Base-by-base conservation (phyloP, 495 filamentous ascomycete species). In the Daldinia bambusicola region DNA sequence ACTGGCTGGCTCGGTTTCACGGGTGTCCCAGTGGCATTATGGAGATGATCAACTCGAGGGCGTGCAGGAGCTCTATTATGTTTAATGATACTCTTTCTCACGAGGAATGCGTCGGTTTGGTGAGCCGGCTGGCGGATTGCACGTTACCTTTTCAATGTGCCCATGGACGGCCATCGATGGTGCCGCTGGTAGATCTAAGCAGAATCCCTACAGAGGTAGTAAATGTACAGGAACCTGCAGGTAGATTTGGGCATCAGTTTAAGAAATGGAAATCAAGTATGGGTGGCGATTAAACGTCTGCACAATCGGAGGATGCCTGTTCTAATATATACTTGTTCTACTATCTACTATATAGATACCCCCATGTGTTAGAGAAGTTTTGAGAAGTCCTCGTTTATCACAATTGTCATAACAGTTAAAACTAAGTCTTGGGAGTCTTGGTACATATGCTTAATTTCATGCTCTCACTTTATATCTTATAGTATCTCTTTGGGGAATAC, bases 31-130 rank as follows among this genome's bases (percentile, higher is more conserved):
- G 87, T 57, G 90, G 90, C 0, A 89, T 98, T n/a, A 57, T 96
- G 41, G 94, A 98, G 57, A 81, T 98, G 80, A 82, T 98, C 26
- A 95, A 97, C 71, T 97, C 93, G 5, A 88, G 94, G 41, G 92
- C 95, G 8, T 99, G 95, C 78, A 84, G 95, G 38, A 94, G 87
- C 43, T 93, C 95, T 6, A 92, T 98, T 78, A 99, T 99, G 95
- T 99, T 99, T 81, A 98, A 98, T 71, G 95, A 99, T 73, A 78
- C 77, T 9, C 76, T 98, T 50, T 85, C 82, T 1, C 61, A 81
- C 0, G 84, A 85, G 7, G 88, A 97, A 74, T 97, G 94, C 75
- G 72, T 82, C 51, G 77, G 75, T 13, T 77, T 99, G 16, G 80
- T 98, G 9, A 43, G 69, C 12, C 84, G 83, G 43, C 81, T 99